phyloP scores from a whole-genome alignment of 2,329 filamentous ascomycete genomes.

The Intubia oerlemansii region DNA sequence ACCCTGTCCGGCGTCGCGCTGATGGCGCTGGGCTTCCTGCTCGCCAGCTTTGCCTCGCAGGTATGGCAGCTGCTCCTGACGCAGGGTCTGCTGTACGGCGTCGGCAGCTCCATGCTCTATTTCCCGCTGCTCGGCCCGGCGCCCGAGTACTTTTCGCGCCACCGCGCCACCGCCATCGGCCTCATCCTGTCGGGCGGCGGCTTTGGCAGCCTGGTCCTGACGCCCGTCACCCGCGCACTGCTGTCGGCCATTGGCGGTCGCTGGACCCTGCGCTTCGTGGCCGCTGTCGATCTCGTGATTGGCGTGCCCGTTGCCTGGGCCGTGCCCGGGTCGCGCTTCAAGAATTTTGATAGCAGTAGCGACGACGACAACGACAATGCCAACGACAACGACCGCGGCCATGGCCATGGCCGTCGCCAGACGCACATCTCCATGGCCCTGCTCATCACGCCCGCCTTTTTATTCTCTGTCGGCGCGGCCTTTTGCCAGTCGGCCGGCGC shows the following conservation, averaged over 20 bases:
- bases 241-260: constrained; percentile 20
- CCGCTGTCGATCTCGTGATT: constrained; percentile 16
- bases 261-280: constrained; percentile 20
- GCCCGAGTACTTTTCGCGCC: constrained; percentile 26
- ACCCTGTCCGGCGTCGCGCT: constrained; percentile 19
- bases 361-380: not conserved
- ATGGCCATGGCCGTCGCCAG: constrained; percentile 11
- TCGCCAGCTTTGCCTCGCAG: constrained; percentile 16
- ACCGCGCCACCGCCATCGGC: constrained; percentile 23
- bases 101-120: constrained; percentile 22
- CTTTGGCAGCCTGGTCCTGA: constrained; percentile 19
- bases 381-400: not conserved
- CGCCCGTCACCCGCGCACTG: constrained; percentile 18
- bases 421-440: constrained; percentile 33
- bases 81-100: constrained; percentile 20
- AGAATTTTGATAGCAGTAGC: too few relatives aligned
- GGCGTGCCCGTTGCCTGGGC: constrained; percentile 19
- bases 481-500: constrained; percentile 30
- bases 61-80: constrained; percentile 21
- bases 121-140: constrained; percentile 22
- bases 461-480: constrained; percentile 75
- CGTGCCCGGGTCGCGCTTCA: constrained; percentile 18
- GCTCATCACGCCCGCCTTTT: constrained; percentile 73
- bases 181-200: constrained; percentile 22
- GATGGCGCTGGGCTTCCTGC: constrained; percentile 20